phyloP scores from a whole-genome alignment of 805 yeast species.

The Suhomyces emberorum region DNA sequence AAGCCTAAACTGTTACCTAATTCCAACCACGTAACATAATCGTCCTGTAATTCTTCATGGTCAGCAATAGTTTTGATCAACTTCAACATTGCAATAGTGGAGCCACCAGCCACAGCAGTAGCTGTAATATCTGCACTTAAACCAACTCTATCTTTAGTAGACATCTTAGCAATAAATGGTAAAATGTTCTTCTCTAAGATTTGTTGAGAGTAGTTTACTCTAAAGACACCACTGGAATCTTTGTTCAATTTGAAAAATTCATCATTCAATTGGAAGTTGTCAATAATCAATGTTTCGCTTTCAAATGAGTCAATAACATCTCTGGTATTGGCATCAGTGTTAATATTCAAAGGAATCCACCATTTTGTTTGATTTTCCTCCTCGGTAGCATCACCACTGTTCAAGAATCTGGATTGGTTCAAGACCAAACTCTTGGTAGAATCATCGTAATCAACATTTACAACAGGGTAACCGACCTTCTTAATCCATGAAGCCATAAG shows the following conservation, averaged over 20 bases:
- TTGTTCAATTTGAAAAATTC: constrained; percentile 47
- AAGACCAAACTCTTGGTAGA: constrained; percentile 36
- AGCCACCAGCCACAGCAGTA: constrained; percentile 46
- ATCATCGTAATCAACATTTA: constrained; percentile 43
- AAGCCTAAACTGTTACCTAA: constrained; percentile 39
- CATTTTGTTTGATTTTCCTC: constrained; percentile 56
- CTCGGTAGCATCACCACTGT: constrained; percentile 55
- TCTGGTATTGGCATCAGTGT: constrained; percentile 14
- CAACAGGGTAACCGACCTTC: constrained; percentile 69
- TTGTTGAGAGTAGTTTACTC: constrained; percentile 49
- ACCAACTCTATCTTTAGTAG: constrained; percentile 51
- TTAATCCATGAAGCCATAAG: constrained; percentile 73
- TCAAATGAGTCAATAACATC: constrained; percentile 21
- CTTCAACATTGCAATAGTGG: constrained; percentile 44
- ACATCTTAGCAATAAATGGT: constrained; percentile 34
- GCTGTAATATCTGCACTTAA: constrained; percentile 52
- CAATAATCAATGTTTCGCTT: constrained; percentile 18
- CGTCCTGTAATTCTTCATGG: constrained; percentile 26
- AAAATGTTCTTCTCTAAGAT: constrained; percentile 40
- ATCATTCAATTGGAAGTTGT: constrained; percentile 17
- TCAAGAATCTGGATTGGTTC: constrained; percentile 59
- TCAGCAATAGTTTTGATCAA: constrained; percentile 31
- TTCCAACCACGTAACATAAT: constrained; percentile 55
- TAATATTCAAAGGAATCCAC: constrained; percentile 55
- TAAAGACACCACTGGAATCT: constrained; percentile 49